Base-by-base conservation (phyloP, 140 eudicot species). In the Ambrosia hybrid region DNA sequence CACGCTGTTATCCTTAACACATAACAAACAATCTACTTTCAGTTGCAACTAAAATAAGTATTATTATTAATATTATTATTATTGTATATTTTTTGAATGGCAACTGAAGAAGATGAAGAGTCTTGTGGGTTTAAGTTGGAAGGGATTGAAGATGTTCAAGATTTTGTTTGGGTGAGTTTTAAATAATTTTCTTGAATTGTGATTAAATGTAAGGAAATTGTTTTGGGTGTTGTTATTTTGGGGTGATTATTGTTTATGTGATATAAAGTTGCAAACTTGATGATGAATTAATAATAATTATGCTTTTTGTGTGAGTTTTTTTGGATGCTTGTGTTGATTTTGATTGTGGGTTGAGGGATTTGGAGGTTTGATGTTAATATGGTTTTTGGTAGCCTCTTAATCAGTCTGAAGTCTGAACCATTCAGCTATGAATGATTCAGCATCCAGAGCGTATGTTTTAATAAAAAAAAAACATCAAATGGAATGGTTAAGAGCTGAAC, bases 141-240 rank as follows among this genome's bases (percentile, higher is more conserved):
- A 82, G 86, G 85, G 13, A 10, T 88, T 59, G 70, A 83, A 57
- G 88, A 85, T 70, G 95, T 88, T 14, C 64, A 83, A 34, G 95
- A 82, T 57, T 85, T 75, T 33, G 78, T 81, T 3, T 75, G 81
- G 91, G 95, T 88, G 16, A 71, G 68, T 65, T 37, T 48, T n/a
- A n/a, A n/a, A n/a, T 45, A 3, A n/a, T 72, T 16, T 60, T 60
- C 13, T 12, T 60, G 21, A 21, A 21, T 21, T 21, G 30, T 21
- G 30, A 21, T 21, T 21, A 21, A 21, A 21, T 21, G 30, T 21
- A 21, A 21, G 30, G 30, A 21, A 21, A 21, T 63, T 63, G 61
- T 9, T 39, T 57, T 38, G 39, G 17, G 4, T 53, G 36, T 37
- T 10, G 9, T 11, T 17, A 63, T 71, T 71, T 71, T 21, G n/a